A percentile compares a stretch with the other conserved stretches of the same genome.
phyloP scores from a whole-genome alignment of 2,329 filamentous ascomycete species.

The Trichoderma aggressivum region DNA sequence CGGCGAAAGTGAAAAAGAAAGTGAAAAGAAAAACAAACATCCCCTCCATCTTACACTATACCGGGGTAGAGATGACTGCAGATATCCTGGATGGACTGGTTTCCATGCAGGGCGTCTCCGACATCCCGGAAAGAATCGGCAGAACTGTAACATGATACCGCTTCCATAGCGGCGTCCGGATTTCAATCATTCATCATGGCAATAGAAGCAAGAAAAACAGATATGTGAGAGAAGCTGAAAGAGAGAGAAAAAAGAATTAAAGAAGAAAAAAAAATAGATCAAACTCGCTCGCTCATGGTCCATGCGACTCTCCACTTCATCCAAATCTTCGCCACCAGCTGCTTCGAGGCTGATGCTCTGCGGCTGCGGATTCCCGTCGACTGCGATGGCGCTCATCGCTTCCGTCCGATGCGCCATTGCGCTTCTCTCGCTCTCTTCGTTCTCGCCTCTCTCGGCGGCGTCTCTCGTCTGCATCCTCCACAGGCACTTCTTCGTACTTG shows the following conservation, averaged over 20 bases:
- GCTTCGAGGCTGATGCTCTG: constrained; percentile 48
- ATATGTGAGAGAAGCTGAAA: not conserved
- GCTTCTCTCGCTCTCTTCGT: constrained; percentile 37
- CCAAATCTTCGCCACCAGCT: constrained; percentile 60
- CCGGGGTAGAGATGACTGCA: not conserved
- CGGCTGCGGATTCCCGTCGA: constrained; percentile 40
- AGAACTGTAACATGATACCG: constrained; percentile 1
- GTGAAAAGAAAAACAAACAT: not conserved
- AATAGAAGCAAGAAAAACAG: not conserved
- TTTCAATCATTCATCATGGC: not conserved
- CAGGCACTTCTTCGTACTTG: constrained; percentile 41
- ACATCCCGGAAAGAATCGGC: not conserved
- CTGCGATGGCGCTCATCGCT: constrained; percentile 44
- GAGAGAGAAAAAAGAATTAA: not conserved
- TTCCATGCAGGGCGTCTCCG: not conserved
- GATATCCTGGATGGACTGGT: constrained; percentile 6
- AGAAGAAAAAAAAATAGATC: not conserved
- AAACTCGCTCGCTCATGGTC: constrained; percentile 13
- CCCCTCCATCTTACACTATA: not conserved
- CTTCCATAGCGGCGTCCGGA: not conserved
- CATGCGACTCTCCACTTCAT: constrained; percentile 21
- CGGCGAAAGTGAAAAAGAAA: not conserved
- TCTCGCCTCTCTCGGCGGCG: constrained; percentile 43
- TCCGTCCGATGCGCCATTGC: constrained; percentile 37
- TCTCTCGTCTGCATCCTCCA: constrained; percentile 44